phyloP scores from a whole-genome alignment of 2,329 filamentous ascomycete genomes.

The Phaeosphaeriaceae sp. region DNA sequence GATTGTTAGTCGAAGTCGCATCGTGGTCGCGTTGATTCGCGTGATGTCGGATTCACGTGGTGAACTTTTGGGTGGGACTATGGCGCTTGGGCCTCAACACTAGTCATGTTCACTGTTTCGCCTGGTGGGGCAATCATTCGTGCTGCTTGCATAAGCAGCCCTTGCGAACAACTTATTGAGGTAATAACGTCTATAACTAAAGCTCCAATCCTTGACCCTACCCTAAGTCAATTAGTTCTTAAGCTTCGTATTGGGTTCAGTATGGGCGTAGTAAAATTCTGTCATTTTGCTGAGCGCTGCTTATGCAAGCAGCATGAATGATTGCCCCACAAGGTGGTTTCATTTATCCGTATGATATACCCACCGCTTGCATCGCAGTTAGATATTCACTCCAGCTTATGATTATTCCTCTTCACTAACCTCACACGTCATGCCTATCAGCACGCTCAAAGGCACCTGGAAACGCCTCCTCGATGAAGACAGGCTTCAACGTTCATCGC shows the following conservation, averaged over 20 bases:
- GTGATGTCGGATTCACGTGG: background rate
- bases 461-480: constrained; percentile 42
- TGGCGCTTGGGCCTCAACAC: constrained; percentile 8
- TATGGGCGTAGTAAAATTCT: too few relatives aligned
- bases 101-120: background rate
- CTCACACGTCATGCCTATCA: constrained; percentile 30
- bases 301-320: too few relatives aligned
- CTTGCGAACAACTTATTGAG: too few relatives aligned
- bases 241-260: too few relatives aligned
- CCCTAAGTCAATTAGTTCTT: too few relatives aligned
- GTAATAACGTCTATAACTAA: too few relatives aligned
- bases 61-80: constrained; percentile 16
- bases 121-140: too few relatives aligned
- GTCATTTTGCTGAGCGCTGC: too few relatives aligned
- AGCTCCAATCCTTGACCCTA: too few relatives aligned
- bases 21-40: constrained; percentile 23
- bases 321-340: too few relatives aligned
- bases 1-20: constrained; percentile 48
- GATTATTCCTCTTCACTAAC: background rate
- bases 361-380: background rate
- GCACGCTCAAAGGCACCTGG: constrained; percentile 45
- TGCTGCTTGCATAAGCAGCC: too few relatives aligned
- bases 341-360: background rate
- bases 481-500: constrained; percentile 73
- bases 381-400: background rate